Percentiles rank a stretch among this genome's conserved stretches.
phyloP scores from a whole-genome alignment of 2,329 filamentous ascomycete genomes.

The Lecanoromycetidae sp. region DNA sequence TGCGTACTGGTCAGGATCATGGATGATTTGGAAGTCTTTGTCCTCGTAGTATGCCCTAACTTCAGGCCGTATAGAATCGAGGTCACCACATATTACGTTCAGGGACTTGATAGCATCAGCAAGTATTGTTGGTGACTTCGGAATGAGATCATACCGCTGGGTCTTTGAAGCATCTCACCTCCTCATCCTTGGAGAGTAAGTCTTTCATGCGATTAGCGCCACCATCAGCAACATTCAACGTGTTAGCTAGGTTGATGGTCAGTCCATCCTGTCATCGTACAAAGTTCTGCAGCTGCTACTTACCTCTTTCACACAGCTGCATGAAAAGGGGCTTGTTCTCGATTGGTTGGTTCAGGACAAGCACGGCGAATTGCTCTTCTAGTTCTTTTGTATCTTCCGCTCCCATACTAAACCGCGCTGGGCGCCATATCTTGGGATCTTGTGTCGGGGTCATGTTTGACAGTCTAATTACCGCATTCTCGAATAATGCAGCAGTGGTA shows the following conservation, averaged over 20 bases:
- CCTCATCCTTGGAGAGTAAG: neutral
- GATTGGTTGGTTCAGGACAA: slow-evolving; percentile 16
- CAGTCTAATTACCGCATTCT: too few species aligned
- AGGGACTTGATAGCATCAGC: slow-evolving; percentile 37
- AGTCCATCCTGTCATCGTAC: neutral
- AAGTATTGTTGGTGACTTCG: neutral
- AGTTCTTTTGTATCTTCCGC: neutral
- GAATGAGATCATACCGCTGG: slow-evolving; percentile 1
- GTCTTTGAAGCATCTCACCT: slow-evolving; percentile 11
- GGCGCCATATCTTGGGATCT: slow-evolving; percentile 5
- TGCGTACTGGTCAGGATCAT: slow-evolving; percentile 68
- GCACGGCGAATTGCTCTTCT: neutral
- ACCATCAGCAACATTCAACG: slow-evolving; percentile 77
- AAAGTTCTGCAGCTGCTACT: neutral
- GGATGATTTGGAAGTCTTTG: slow-evolving; percentile 49
- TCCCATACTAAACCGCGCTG: slow-evolving; percentile 9
- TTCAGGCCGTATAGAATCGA: slow-evolving; percentile 64
- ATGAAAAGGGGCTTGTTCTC: slow-evolving; percentile 3
- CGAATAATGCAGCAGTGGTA: too few species aligned
- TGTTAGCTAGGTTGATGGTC: slow-evolving; percentile 37
- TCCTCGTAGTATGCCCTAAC: slow-evolving; percentile 55
- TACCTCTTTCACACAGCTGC: slow-evolving; percentile 3
- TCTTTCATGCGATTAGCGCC: slow-evolving; percentile 65
- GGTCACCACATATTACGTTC: slow-evolving; percentile 70
- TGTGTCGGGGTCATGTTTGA: neutral